Evolutionary conservation across 1,139 yeast genomes (phyloP), one percentile per base, ranked within the genome.

Genomic region (Yamadazyma kanchanaburiensis): DNA sequence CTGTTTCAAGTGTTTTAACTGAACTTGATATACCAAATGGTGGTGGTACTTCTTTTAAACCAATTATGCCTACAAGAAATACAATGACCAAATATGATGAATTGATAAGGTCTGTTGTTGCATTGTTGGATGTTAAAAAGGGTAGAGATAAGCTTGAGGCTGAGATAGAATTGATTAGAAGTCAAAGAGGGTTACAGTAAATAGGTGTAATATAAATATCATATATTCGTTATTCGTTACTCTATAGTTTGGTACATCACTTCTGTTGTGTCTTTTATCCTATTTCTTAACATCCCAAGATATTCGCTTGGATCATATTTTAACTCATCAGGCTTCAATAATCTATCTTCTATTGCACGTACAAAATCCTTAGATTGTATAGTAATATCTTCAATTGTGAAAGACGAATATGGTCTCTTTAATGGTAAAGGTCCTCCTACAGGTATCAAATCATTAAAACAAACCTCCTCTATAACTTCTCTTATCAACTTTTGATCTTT

Each of bases 61-160:
- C 98, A 1, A 78, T 80, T 1, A 82, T 94, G 84, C 94, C 95
- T 3, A 86, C 98, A 0, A 77, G 84, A 25, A 77, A 72, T 35
- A 88, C 94, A 1, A 77, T 87, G 59, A 71, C 80, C 7, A 80
- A 77, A 49, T 89, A 84, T 53, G 97, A 91, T 46, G 80, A 79
- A 37, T 58, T 91, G 31, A 71, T 85, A 34, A 77, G 82, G 41
- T 70, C 82, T 0, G 85, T 87, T 24, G 80, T 80, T 8, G 74
- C 83, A 3, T 63, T 91, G 37, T 63, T 89, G 32, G 97, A 91
- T 37, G 70, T 91, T 8, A 91, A 91, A 60, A 83, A 79, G 53
- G 95, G 87, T 32, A 77, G 77, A 22, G 98, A 91, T 55, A 88
- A 88, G 58, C 62, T 88, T 13, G 94, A 86, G 40, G 78, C 94